Percentiles rank a stretch among this genome's conserved stretches.
phyloP scores from a whole-genome alignment of 2,329 filamentous ascomycete genomes.

The Trichophyton equinum region DNA sequence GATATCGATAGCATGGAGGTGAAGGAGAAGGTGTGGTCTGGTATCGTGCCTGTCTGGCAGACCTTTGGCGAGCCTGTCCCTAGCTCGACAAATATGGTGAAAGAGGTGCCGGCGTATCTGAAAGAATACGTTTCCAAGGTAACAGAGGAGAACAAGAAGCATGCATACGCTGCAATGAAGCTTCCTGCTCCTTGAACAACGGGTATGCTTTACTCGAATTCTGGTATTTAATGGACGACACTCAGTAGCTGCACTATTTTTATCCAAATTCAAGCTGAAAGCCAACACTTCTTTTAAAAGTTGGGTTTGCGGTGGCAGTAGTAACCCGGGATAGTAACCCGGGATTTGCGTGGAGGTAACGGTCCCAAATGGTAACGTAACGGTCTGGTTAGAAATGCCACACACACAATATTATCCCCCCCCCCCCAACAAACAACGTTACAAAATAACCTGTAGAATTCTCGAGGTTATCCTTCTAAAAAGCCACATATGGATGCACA shows the following conservation, averaged over 20 bases:
- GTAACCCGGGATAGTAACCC: not conserved
- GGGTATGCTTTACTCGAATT: not conserved
- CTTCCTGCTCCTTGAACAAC: not conserved
- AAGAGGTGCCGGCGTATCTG: constrained; percentile 51
- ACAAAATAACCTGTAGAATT: no score
- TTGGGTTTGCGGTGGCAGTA: not conserved
- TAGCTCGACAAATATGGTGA: constrained; percentile 46
- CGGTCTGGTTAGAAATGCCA: no score
- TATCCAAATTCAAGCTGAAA: no score
- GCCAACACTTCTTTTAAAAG: not conserved
- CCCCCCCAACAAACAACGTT: no score
- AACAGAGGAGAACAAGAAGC: constrained; percentile 33
- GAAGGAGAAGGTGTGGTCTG: constrained; percentile 43
- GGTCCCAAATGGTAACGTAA: no score
- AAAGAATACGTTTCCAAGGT: constrained; percentile 38
- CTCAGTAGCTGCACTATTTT: no score
- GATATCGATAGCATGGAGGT: constrained; percentile 39
- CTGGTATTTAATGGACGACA: no score
- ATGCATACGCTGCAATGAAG: constrained; percentile 29
- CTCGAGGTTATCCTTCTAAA: no score
- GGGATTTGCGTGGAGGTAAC: not conserved
- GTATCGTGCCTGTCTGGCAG: constrained; percentile 53
- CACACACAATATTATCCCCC: no score
- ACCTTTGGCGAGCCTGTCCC: constrained; percentile 52
- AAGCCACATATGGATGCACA: no score